phyloP scores from a whole-genome alignment of 345 rosid species.

The Dimocarpus longan region DNA sequence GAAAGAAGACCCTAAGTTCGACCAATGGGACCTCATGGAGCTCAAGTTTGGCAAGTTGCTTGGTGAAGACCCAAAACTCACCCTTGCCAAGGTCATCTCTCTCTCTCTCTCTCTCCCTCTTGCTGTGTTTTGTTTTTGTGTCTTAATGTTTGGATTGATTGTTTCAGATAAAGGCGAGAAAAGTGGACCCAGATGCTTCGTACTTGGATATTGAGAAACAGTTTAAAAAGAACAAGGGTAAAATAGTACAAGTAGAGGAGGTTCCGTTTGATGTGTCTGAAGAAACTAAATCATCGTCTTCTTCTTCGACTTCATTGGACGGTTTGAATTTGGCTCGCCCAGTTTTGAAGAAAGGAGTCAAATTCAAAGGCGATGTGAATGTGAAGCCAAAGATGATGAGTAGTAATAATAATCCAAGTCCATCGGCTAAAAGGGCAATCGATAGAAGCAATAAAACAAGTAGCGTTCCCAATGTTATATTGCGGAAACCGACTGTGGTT shows the following conservation, averaged over 20 bases:
- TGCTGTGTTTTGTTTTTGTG: not conserved
- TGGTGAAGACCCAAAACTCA: conserved; percentile 93
- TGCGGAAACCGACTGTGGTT: conserved; percentile 71
- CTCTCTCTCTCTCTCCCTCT: not conserved
- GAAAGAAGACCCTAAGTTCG: conserved; percentile 32
- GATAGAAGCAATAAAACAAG: conserved; percentile 37
- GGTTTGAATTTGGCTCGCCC: conserved; percentile 76
- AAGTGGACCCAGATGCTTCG: conserved; percentile 77
- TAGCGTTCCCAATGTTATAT: conserved; percentile 75
- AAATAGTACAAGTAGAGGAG: conserved; percentile 50
- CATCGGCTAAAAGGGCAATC: conserved; percentile 36
- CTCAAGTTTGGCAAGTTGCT: conserved; percentile 81
- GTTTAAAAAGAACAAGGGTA: conserved; percentile 80
- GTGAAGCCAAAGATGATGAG: conserved; percentile 19
- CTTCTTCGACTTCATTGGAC: conserved; percentile 38
- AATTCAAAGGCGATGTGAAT: conserved; percentile 46
- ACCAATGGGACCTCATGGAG: conserved; percentile 89
- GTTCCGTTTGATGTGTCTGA: conserved; percentile 70
- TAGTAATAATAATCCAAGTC: conserved; percentile 41
- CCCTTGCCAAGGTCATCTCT: conserved; percentile 75
- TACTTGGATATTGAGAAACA: conserved; percentile 74
- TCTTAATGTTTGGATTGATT: too few relatives aligned
- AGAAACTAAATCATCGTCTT: conserved; percentile 36
- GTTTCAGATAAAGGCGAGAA: too few relatives aligned
- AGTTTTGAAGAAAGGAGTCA: conserved; percentile 66